phyloP scores from a whole-genome alignment of 1,284 basidiomycete genomes.

The Gomphus sp. region DNA sequence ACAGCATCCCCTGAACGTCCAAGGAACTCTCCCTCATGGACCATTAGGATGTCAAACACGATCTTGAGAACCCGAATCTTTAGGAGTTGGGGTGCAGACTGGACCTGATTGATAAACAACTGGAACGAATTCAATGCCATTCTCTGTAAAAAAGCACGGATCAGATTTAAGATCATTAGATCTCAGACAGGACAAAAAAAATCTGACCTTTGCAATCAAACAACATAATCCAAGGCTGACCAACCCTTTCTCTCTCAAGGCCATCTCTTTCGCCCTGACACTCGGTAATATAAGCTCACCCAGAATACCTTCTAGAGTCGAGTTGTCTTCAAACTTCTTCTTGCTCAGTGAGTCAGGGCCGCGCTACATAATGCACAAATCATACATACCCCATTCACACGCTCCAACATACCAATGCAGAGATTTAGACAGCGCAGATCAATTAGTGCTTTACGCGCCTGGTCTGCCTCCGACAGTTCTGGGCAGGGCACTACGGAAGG shows the following conservation, averaged over 20 bases:
- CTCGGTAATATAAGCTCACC: constrained; percentile 88
- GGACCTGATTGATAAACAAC: constrained; percentile 82
- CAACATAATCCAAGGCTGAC: constrained; percentile 84
- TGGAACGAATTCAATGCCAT: constrained; percentile 91
- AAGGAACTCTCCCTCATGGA: constrained; percentile 78
- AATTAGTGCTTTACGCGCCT: constrained; percentile 52
- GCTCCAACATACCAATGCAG: constrained; percentile 85
- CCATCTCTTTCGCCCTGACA: constrained; percentile 79
- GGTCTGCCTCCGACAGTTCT: constrained; percentile 52
- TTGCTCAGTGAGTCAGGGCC: constrained; percentile 8
- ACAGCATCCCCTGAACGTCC: constrained; percentile 27
- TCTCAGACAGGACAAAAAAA: not conserved
- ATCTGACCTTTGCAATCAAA: constrained; percentile 63
- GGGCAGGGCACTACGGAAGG: constrained; percentile 17
- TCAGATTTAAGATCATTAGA: not conserved
- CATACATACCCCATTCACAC: constrained; percentile 72
- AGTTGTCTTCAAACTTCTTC: constrained; percentile 88
- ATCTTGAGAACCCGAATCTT: constrained; percentile 79
- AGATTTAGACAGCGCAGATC: constrained; percentile 83
- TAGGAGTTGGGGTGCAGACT: constrained; percentile 68
- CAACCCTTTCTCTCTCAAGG: constrained; percentile 80
- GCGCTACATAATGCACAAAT: not conserved
- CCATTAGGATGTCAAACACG: constrained; percentile 86
- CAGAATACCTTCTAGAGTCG: constrained; percentile 85
- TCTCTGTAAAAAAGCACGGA: constrained; percentile 35